Base-by-base conservation (phyloP, 2,329 filamentous ascomycete species). In the Penicillium sp. region DNA sequence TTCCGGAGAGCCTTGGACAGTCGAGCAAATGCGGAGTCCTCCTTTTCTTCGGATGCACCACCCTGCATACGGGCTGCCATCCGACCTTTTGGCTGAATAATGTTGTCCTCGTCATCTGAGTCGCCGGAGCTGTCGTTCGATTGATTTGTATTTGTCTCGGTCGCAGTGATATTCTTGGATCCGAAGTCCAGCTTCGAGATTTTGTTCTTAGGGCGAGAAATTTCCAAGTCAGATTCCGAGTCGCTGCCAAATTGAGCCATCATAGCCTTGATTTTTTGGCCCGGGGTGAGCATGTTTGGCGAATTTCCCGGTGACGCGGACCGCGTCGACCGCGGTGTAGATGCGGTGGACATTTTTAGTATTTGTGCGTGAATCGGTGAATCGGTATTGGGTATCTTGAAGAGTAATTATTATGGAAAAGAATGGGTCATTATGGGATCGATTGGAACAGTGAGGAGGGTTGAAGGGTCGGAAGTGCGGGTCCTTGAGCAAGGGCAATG, bases 51-150 rank as follows among this genome's bases (percentile, higher is more conserved):
- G 6, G 50, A 29, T 3, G 19, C 10, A 29, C 64, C 57, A 26
- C 69, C 81, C 59, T 83, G 81, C 81, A 91, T 86, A 51, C 85
- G 81, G 16, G 87, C 81, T 13, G 87, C 87, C 63, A 90, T 78
- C 52, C 84, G 82, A 24, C 88, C 87, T 54, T 82, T 81, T 0
- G 88, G 88, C 45, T 81, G 73, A 48, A 82, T 76, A 29, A 74
- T 78, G 33, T 81, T 78, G n/a, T 81, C 80, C 21, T 69, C 67
- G n/a, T 70, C 68, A 16, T 67, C 67, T 0, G 64, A 62, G 26
- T 68, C 70, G 19, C 60, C 54, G 8, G 58, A 57, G 4, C 49
- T 46, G 31, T 62, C 53, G 24, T 54, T 51, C 5, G 22, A 21
- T 27, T 52, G 50, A 48, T 37, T 49, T 24, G 27, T 16, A 49